Evolutionary conservation across 2,329 filamentous ascomycete species (phyloP).

Genomic region (Aspergillus arachidicola): DNA sequence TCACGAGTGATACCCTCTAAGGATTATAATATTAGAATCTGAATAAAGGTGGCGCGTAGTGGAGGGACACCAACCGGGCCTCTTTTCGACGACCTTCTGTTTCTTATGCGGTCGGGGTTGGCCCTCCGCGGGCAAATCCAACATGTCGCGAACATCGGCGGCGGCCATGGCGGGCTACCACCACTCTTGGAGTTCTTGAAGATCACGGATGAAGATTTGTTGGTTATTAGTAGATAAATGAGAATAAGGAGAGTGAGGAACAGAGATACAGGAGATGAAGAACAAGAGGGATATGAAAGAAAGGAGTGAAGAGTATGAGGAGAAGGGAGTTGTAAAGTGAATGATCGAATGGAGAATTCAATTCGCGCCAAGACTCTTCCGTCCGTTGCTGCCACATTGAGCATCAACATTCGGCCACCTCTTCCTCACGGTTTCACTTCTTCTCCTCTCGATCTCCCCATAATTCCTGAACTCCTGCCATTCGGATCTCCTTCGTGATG

Average conservation of each 20-base stretch:
- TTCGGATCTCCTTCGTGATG: constrained; percentile 31
- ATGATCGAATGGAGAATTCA: constrained; percentile 6
- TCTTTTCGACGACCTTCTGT: constrained; percentile 65
- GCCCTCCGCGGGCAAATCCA: constrained; percentile 72
- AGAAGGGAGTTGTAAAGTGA: not conserved
- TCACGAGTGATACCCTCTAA: constrained; percentile 54
- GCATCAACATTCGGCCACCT: constrained; percentile 10
- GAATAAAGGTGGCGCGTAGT: not conserved
- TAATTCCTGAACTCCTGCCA: not conserved
- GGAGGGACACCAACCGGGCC: constrained; percentile 49
- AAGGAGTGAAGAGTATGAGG: not conserved
- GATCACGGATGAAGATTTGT: not conserved
- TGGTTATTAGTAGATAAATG: not conserved
- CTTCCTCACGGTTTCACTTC: constrained; percentile 3
- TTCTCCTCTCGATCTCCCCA: not conserved
- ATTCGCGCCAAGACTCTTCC: constrained; percentile 30
- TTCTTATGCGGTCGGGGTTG: constrained; percentile 69
- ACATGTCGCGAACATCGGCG: constrained; percentile 83
- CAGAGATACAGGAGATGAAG: constrained; percentile 5
- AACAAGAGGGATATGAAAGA: not conserved
- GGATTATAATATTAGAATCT: constrained; percentile 6
- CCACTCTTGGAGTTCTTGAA: not conserved
- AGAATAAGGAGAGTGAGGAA: not conserved
- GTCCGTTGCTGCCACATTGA: constrained; percentile 28
- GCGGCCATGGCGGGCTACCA: constrained; percentile 61